A percentile compares a stretch with the other conserved stretches of the same genome.
Conservation (phyloP, 192 early-diverging fungal genomes). For the Phycomyces blakesleeanus region DNA sequence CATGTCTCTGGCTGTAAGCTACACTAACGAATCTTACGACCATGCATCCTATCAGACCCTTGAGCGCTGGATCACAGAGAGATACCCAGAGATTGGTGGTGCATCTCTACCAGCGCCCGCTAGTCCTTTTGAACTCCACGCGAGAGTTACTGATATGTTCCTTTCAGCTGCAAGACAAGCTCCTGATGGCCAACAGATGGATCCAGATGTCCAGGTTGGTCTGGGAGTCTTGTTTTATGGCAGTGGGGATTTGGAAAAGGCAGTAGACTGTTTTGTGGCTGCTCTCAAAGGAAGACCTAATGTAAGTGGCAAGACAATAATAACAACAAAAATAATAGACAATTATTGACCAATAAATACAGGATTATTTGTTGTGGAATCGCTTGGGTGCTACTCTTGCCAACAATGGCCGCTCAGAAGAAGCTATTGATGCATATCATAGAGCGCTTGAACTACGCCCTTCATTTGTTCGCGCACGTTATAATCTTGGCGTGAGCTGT, state of each 20-base stretch:
- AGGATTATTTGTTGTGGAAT: slow-evolving; percentile 96
- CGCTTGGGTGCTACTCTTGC: slow-evolving; percentile 97
- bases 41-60: slow-evolving; percentile 89
- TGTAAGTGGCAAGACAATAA: slow-evolving; percentile 13
- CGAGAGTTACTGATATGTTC: slow-evolving; percentile 75
- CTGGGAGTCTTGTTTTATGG: slow-evolving; percentile 97
- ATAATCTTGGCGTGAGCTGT: slow-evolving; percentile 97
- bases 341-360: neutral
- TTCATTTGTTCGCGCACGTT: slow-evolving; percentile 92
- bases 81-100: slow-evolving; percentile 60
- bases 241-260: slow-evolving; percentile 90
- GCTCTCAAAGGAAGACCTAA: slow-evolving; percentile 82
- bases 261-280: slow-evolving; percentile 95
- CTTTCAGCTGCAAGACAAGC: slow-evolving; percentile 72
- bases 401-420: slow-evolving; percentile 72
- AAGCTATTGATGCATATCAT: slow-evolving; percentile 94
- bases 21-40: slow-evolving; percentile 93
- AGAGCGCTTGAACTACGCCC: slow-evolving; percentile 93
- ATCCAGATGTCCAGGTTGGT: slow-evolving; percentile 92
- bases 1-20: slow-evolving; percentile 86
- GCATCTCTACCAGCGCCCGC: slow-evolving; percentile 30
- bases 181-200: slow-evolving; percentile 52
- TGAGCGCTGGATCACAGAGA: slow-evolving; percentile 79
- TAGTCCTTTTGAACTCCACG: slow-evolving; percentile 51
- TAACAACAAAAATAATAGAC: neutral